Evolutionary conservation across 1,284 basidiomycete genomes (phyloP).

Genomic region (Earliella scabrosa): DNA sequence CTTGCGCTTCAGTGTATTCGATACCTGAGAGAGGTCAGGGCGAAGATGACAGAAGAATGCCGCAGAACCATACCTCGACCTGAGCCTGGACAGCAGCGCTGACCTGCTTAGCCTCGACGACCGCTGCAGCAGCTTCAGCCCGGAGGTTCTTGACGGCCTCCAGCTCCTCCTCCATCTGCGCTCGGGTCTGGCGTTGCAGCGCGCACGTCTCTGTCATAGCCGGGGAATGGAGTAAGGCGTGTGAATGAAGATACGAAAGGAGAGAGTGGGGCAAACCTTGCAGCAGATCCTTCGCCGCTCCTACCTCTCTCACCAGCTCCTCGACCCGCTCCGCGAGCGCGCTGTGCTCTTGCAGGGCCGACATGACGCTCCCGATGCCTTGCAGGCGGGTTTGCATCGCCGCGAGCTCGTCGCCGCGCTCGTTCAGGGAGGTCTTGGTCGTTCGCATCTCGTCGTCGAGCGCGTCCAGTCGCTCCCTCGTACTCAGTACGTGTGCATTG

Average conservation of each 20-base stretch:
- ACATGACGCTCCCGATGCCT: conserved; percentile 20
- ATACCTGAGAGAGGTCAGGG: conserved; percentile 27
- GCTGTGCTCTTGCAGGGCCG: conserved; percentile 15
- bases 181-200: conserved; percentile 37
- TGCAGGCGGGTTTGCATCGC: conserved; percentile 22
- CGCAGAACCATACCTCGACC: conserved; percentile 24
- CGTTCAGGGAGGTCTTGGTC: conserved; percentile 19
- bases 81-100: conserved; percentile 31
- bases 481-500: conserved; percentile 26
- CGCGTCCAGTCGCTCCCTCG: conserved; percentile 28
- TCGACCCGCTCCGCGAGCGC: conserved; percentile 14
- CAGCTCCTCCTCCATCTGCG: conserved; percentile 37
- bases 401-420: conserved; percentile 13
- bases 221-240: neutral
- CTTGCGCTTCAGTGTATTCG: conserved; percentile 39
- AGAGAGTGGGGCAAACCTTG: conserved; percentile 15
- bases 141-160: conserved; percentile 36
- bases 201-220: conserved; percentile 36
- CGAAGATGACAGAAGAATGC: neutral
- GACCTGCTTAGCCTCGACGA: conserved; percentile 28
- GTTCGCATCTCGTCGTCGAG: conserved; percentile 30
- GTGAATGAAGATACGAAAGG: neutral
- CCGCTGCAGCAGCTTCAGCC: conserved; percentile 34
- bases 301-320: conserved; percentile 13
- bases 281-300: conserved; percentile 20